Conservation (phyloP, 1,139 yeast species). For the Debaryomyces sp. region DNA sequence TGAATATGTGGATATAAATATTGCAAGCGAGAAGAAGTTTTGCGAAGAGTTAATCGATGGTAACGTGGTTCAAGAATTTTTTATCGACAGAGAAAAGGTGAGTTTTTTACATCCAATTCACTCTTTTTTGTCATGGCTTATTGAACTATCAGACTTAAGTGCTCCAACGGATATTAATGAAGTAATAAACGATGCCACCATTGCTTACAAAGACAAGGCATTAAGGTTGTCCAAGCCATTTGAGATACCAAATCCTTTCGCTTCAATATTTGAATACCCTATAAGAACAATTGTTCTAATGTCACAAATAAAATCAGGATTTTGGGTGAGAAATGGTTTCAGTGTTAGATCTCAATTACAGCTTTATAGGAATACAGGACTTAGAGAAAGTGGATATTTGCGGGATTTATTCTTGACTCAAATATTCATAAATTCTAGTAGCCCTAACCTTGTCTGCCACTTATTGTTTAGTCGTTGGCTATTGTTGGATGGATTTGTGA, state of each 20-base stretch:
- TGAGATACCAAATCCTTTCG: constrained; percentile 13
- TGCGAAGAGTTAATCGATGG: constrained; percentile 28
- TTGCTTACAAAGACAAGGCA: background rate
- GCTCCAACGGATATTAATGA: constrained; percentile 20
- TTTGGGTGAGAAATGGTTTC: constrained; percentile 63
- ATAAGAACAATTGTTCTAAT: constrained; percentile 65
- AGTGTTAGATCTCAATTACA: constrained; percentile 79
- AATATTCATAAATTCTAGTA: constrained; percentile 57
- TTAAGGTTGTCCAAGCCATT: constrained; percentile 4
- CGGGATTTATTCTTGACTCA: constrained; percentile 79
- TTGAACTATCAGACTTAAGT: constrained; percentile 52
- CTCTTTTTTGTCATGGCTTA: constrained; percentile 69
- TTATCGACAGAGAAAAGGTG: constrained; percentile 46
- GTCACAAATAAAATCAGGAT: constrained; percentile 60
- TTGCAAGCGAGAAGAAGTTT: constrained; percentile 17
- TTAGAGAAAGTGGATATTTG: constrained; percentile 80
- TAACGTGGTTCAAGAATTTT: constrained; percentile 24
- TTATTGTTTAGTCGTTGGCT: constrained; percentile 75
- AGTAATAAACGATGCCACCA: background rate
- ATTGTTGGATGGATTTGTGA: constrained; percentile 47
- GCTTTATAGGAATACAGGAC: constrained; percentile 77
- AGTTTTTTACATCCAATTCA: constrained; percentile 84
- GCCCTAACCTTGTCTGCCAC: constrained; percentile 60
- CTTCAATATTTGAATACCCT: constrained; percentile 68
- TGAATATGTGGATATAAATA: constrained; percentile 32